Base-by-base conservation (phyloP, 1,284 basidiomycete genomes). In the Apiotrichum porosum region DNA sequence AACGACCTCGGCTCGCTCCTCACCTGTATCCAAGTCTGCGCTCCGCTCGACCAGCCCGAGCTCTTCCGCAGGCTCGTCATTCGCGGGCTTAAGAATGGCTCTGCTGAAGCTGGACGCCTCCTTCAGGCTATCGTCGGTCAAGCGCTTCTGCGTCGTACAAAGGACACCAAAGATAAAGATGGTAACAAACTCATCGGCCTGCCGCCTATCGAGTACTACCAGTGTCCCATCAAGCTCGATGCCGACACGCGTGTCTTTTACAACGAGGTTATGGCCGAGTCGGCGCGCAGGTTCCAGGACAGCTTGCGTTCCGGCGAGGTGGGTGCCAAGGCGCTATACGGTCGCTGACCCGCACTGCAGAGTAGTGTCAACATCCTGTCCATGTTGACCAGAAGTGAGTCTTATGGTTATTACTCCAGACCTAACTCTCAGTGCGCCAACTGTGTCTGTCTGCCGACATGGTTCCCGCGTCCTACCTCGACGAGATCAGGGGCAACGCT, bases 111-210 rank as follows among this genome's bases (percentile, higher is more conserved):
- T 8, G 82, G 78, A 19, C 83, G 83, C 57, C 70, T 91, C 6
- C 73, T 90, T n/a, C 78, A 83, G 83, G 86, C 85, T 4, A 72
- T 94, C n/a, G 89, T 93, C 79, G 82, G 77, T 37, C 85, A 88
- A 23, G 79, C 83, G 14, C 88, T 89, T 45, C 83, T 94, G 37
- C 83, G 89, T 6, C 80, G 89, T 28, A 91, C 88, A 4, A 92
- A 92, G 69, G 86, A 91, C 72, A 85, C 83, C 83, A 84, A 86
- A 78, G 86, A 91, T 63, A 78, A 76, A 9, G 69, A 81, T 12
- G 90, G 89, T 14, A 83, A 83, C 18, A 71, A 77, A 13, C 75
- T 93, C 9, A 79, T 93, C 8, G 78, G 82, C 18, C 75, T 93
- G 15, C 89, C 89, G 21, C 81, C 85, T 4, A 86, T 88, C 36